Base-by-base conservation (phyloP, 164 flowering plant genomes). In the Magnolia officinalis region DNA sequence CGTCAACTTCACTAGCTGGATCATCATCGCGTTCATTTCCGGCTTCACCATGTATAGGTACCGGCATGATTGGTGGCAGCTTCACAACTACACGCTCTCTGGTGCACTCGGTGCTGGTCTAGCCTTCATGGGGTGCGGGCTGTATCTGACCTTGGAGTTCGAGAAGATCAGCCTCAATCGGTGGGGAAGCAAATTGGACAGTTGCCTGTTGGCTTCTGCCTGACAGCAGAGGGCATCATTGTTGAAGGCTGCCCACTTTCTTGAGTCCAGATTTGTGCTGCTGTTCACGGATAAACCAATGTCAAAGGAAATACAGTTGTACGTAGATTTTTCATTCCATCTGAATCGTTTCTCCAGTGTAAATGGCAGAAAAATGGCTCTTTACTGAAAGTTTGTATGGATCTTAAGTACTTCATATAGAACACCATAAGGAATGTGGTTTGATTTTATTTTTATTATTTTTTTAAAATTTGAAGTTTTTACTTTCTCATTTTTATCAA, bases 111-210 rank as follows among this genome's bases (percentile, higher is more conserved):
- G 92, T 76, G 97, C 96, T 4, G 95, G 98, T 0, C 78, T 89
- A 18, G 98, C 98, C 6, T 94, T 94, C 80, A 92, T 91, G 94
- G 94, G 5, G 93, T 92, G 81, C 80, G 90, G 89, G 2, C 70
- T 91, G 79, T 92, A 86, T 68, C 69, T 90, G 18, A 80, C 87
- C 61, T 80, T 92, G 80, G 91, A 90, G 4, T 72, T 84, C 72
- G 88, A 89, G 58, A 80, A 81, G 13, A 72, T 88, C n/a, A 82
- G 79, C 68, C 55, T 91, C 19, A 72, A 73, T 31, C 89, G 96
- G 96, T 91, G 96, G 94, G 96, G 97, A 13, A 86, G 79, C 76
- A 85, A 91, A n/a, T 83, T 86, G 31, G 95, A 90, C 76, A 90
- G 88, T 0, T 93, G 98, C 63, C 84, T 92, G 14, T 75, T 87